Evolutionary conservation across 129 eudicot species (phyloP).

Genomic region (Flaveria linearis): DNA sequence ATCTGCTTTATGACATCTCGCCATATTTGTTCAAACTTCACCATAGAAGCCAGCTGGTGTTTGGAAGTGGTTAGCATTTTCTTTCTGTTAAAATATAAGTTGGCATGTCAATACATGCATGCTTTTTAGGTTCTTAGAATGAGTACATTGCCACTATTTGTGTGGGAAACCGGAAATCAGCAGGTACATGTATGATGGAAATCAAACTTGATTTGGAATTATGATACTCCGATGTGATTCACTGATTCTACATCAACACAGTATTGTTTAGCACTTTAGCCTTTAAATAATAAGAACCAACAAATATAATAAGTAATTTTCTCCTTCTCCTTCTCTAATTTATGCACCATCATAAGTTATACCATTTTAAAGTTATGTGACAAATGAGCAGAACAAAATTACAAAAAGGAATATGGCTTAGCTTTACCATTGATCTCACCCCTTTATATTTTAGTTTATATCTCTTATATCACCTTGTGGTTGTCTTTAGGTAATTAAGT

Average conservation of each 20-base stretch:
- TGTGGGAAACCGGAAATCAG: conserved; percentile 8
- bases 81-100: conserved; percentile 4
- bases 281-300: neutral
- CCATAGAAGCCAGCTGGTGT: neutral
- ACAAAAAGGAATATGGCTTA: conserved; percentile 11
- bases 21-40: neutral
- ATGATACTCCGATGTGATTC: neutral
- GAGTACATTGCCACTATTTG: neutral
- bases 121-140: conserved; percentile 12
- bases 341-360: neutral
- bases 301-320: neutral
- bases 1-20: neutral
- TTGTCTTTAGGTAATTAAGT: neutral
- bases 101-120: conserved; percentile 16
- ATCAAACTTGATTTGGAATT: conserved; percentile 11
- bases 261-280: neutral
- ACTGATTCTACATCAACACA: neutral
- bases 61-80: neutral
- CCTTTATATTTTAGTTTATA: neutral
- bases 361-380: conserved; percentile 13
- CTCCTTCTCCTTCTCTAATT: neutral
- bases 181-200: conserved; percentile 3
- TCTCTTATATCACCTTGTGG: neutral
- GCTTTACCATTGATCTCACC: conserved; percentile 3
- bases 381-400: conserved; percentile 3